These are phyloP conservation scores for Rutstroemia sp. DNA, from an alignment of 2,329 filamentous ascomycete species.

Conservation along the genomic window DNA sequence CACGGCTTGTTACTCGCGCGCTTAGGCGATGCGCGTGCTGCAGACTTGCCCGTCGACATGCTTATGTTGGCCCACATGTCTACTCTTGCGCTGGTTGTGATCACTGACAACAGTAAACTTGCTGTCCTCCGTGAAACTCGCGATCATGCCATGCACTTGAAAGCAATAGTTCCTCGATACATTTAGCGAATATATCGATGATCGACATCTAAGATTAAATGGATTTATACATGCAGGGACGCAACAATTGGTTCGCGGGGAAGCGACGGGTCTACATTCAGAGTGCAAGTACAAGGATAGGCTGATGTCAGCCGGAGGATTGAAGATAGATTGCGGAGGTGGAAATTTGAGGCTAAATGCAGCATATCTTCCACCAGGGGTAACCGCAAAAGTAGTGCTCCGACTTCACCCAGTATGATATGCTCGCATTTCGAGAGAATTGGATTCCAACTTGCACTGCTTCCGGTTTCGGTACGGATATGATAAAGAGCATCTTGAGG, in stretches of 20 bases:
- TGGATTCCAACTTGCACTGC: not conserved
- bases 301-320: not conserved
- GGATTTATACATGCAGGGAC: not conserved
- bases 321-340: not conserved
- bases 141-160: not conserved
- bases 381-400: not conserved
- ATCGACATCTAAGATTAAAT: not conserved
- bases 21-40: not conserved
- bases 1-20: not conserved
- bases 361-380: not conserved
- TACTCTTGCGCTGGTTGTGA: not conserved
- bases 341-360: not conserved
- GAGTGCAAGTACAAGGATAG: not conserved
- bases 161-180: not conserved
- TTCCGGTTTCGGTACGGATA: not conserved
- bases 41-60: not conserved
- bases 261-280: not conserved
- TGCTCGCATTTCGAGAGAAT: not conserved
- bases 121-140: not conserved
- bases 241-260: not conserved
- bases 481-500: not conserved
- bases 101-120: not conserved
- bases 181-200: not conserved
- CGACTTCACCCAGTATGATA: not conserved
- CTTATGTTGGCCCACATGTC: not conserved